Percentiles rank a stretch among this genome's conserved stretches.
phyloP scores from a whole-genome alignment of 1,284 basidiomycete genomes.

The Trametes versicolor region DNA sequence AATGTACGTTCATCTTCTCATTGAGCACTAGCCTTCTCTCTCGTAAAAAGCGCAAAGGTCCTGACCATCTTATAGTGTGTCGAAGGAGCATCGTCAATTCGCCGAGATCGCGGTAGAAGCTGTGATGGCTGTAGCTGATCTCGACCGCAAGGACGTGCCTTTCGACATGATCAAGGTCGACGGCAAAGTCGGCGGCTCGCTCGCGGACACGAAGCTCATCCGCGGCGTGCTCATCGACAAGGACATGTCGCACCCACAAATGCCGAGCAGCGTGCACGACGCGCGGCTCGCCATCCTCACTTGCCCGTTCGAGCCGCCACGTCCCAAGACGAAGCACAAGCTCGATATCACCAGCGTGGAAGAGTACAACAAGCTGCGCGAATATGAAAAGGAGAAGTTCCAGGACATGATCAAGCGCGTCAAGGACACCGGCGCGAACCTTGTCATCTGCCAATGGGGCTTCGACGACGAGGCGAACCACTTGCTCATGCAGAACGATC shows the following conservation, averaged over 20 bases:
- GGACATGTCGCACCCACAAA: constrained; percentile 99
- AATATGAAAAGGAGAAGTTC: constrained; percentile 97
- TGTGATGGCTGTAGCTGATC: constrained; percentile 94
- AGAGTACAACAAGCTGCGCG: constrained; percentile 94
- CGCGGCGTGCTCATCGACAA: constrained; percentile 98
- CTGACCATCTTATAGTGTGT: constrained; percentile 72
- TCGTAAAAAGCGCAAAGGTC: neutral
- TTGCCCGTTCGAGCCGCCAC: constrained; percentile 98
- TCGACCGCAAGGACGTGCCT: constrained; percentile 94
- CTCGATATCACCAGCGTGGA: constrained; percentile 98
- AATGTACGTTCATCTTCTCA: constrained; percentile 73
- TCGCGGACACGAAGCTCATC: constrained; percentile 94
- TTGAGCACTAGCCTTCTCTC: too few species aligned
- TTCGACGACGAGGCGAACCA: constrained; percentile 99
- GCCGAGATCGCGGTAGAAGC: constrained; percentile 98
- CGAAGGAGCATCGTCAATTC: constrained; percentile 95
- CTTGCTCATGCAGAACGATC: constrained; percentile 95
- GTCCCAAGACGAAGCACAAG: constrained; percentile 99
- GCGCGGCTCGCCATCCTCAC: constrained; percentile 97
- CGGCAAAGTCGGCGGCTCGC: constrained; percentile 97
- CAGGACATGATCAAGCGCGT: constrained; percentile 97
- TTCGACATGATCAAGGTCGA: constrained; percentile 99
- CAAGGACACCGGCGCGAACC: constrained; percentile 97
- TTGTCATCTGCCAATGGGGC: constrained; percentile 99
- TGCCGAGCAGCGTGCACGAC: constrained; percentile 90